Base-by-base conservation (phyloP, 805 yeast genomes). In the Wickerhamiella sorbophila region DNA sequence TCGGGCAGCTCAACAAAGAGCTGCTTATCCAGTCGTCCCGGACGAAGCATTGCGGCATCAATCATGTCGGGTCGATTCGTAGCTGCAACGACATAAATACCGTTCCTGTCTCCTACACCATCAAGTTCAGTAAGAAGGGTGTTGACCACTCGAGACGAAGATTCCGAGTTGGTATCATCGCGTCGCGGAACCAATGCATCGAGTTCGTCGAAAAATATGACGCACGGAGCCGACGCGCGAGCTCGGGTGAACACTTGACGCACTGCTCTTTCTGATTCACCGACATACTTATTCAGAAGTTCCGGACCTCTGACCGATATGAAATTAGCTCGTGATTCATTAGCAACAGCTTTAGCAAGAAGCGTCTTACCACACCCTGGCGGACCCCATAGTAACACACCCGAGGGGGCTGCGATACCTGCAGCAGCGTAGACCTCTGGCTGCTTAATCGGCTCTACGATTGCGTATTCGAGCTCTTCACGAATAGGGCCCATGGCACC, bases 341-440 rank as follows among this genome's bases (percentile, higher is more conserved):
- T 88, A 9, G 98, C 98, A 2, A 91, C 97, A 2, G 98, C 98
- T 55, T 91, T 91, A 1, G 97, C 97, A 22, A 91, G 66, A 39
- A 91, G 67, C 0, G 98, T 91, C 58, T 91, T 91, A 70, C 98
- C 98, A 65, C 97, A 91, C 31, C 98, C 98, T 3, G 98, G 98
- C 1, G 98, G 98, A 0, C 98, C 98, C 98, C 98, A 91, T 69
- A 91, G 72, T 20, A 91, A 64, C 1, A 91, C 98, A 44, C 98
- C 98, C 0, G 95, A 86, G 2, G 97, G 97, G 0, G 96, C 95
- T 42, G 85, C 75, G 34, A 91, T 87, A 60, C 98, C 98, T 9
- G 87, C 96, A 45, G 77, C 75, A 48, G 75, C 77, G 56, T 82
- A 91, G 17, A 88, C 63, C 48, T 88, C 96, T 1, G 98, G 98